Percentiles rank a stretch among this genome's conserved stretches.
phyloP scores from a whole-genome alignment of 495 filamentous ascomycete species.

The Pseudevernia furfuracea region DNA sequence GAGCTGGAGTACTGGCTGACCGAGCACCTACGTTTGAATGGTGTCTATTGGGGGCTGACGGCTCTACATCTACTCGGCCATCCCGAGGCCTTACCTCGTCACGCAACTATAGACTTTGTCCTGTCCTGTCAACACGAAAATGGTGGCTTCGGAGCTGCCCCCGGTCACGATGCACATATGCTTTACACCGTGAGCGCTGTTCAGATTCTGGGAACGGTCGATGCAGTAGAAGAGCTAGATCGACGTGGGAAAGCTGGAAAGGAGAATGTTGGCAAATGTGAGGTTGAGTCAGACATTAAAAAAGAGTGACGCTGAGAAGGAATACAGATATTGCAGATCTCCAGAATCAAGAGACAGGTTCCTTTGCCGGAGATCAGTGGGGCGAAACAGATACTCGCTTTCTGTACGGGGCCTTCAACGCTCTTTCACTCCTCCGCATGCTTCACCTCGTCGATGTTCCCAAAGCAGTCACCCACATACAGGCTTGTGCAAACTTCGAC shows the following conservation, averaged over 20 bases:
- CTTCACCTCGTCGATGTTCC: constrained; percentile 64
- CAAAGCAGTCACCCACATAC: constrained; percentile 69
- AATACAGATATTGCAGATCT: constrained; percentile 65
- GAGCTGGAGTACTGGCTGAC: constrained; percentile 96
- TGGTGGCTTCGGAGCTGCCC: constrained; percentile 89
- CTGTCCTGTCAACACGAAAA: constrained; percentile 79
- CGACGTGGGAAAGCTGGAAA: constrained; percentile 56
- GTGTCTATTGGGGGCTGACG: constrained; percentile 92
- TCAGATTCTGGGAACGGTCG: constrained; percentile 76
- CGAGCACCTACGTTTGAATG: constrained; percentile 88
- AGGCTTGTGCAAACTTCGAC: constrained; percentile 81
- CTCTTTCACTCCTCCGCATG: constrained; percentile 70
- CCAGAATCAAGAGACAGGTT: constrained; percentile 73
- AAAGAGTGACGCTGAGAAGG: constrained; percentile 4
- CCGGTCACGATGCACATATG: constrained; percentile 91
- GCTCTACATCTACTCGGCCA: constrained; percentile 77
- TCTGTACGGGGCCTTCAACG: constrained; percentile 79
- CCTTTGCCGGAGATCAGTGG: constrained; percentile 91
- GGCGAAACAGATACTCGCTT: constrained; percentile 94
- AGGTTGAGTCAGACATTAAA: constrained; percentile 26
- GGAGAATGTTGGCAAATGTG: constrained; percentile 66
- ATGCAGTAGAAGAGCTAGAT: constrained; percentile 80
- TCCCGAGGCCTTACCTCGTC: constrained; percentile 70
- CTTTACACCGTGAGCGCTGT: constrained; percentile 89
- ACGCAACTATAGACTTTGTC: constrained; percentile 81